Conservation (phyloP, 164 flowering plant genomes). For the Hamamelis virginiana region DNA sequence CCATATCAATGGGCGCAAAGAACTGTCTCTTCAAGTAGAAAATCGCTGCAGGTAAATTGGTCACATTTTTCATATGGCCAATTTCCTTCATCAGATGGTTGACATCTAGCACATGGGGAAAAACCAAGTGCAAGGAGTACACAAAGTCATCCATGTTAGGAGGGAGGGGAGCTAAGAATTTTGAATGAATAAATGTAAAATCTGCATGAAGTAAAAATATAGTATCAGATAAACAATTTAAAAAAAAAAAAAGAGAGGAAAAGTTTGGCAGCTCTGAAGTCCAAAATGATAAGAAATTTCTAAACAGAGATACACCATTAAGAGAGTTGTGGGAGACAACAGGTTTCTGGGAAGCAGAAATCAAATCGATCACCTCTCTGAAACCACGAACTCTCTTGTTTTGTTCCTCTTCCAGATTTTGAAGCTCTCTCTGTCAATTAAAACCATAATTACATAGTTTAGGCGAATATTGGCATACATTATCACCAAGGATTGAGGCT, state of each 20-base stretch:
- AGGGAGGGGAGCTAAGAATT: conserved; percentile 76
- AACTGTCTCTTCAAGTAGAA: conserved; percentile 56
- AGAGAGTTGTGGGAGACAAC: conserved; percentile 72
- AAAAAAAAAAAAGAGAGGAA: not conserved
- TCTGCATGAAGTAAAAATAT: conserved; percentile 46
- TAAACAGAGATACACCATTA: conserved; percentile 53
- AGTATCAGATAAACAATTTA: not conserved
- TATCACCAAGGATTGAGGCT: conserved; percentile 4
- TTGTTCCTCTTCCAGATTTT: conserved; percentile 56
- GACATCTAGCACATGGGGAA: conserved; percentile 61
- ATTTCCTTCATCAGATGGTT: conserved; percentile 65
- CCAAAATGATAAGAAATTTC: not conserved
- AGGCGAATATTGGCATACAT: not conserved
- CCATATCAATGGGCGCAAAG: conserved; percentile 58
- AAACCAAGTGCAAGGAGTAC: conserved; percentile 48
- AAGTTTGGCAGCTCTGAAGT: not conserved
- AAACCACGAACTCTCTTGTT: conserved; percentile 66
- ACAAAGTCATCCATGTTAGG: conserved; percentile 55
- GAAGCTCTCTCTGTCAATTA: conserved; percentile 56
- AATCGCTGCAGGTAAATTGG: conserved; percentile 51
- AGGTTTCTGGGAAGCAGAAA: conserved; percentile 83
- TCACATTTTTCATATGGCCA: conserved; percentile 41
- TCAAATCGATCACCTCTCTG: conserved; percentile 85
- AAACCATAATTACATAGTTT: conserved; percentile 1
- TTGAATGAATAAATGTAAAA: conserved; percentile 72